phyloP scores from a whole-genome alignment of 2,329 filamentous ascomycete genomes.

The Endoconidiophora laricicola region DNA sequence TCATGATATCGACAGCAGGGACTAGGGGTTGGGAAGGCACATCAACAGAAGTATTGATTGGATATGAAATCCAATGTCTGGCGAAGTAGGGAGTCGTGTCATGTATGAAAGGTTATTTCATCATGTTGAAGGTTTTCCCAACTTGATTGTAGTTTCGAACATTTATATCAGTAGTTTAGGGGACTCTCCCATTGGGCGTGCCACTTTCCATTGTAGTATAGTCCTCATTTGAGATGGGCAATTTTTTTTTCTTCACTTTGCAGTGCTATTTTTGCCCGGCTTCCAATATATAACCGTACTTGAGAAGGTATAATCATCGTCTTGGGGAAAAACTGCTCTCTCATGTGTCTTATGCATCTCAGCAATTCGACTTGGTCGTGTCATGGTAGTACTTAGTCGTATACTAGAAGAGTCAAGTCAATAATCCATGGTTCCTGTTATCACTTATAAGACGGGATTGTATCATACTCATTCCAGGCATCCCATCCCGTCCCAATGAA shows the following conservation, averaged over 20 bases:
- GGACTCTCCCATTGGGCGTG: too few relatives aligned
- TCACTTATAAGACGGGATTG: neutral
- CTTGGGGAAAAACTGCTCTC: slow-evolving; percentile 23
- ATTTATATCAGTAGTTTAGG: too few relatives aligned
- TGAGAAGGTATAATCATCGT: slow-evolving; percentile 24
- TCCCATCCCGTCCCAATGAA: slow-evolving; percentile 40
- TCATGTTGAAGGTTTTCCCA: too few relatives aligned
- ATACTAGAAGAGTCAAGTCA: neutral
- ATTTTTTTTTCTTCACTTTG: neutral
- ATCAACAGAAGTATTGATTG: slow-evolving; percentile 76
- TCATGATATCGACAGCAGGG: slow-evolving; percentile 82
- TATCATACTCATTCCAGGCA: slow-evolving; percentile 33
- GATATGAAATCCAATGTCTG: slow-evolving; percentile 61
- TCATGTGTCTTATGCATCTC: slow-evolving; percentile 20
- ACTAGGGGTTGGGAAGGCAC: slow-evolving; percentile 91
- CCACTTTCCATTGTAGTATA: too few relatives aligned
- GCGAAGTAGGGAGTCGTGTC: neutral
- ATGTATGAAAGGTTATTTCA: too few relatives aligned
- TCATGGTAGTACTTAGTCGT: neutral
- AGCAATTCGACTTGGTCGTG: slow-evolving; percentile 16
- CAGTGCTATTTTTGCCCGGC: neutral
- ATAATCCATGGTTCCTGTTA: neutral
- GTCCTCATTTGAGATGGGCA: too few relatives aligned
- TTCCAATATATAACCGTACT: slow-evolving; percentile 27
- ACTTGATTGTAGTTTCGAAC: too few relatives aligned